These are phyloP conservation scores for Pistacia vera DNA, from an alignment of 345 rosid genomes.

Conservation along the genomic window DNA sequence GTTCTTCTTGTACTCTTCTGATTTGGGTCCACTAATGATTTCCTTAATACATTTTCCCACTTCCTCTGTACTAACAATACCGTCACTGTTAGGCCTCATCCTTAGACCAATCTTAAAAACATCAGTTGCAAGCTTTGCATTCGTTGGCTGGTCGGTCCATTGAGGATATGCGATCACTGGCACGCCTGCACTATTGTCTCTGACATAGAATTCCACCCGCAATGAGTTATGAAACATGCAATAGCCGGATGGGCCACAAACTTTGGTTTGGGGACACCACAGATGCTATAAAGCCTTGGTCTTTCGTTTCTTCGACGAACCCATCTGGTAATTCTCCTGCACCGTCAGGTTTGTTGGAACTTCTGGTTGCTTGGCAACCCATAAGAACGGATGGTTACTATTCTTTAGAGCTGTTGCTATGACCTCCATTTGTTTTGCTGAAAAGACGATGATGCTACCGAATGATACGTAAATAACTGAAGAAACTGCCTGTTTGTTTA, in stretches of 20 bases:
- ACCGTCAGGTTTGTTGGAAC: constrained; percentile 5
- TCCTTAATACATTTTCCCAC: constrained; percentile 29
- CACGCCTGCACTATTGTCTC: constrained; percentile 45
- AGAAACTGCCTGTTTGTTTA: constrained; percentile 28
- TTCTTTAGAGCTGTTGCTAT: constrained; percentile 42
- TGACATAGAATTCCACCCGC: constrained; percentile 60
- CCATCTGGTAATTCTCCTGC: constrained; percentile 34
- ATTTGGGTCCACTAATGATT: constrained; percentile 22
- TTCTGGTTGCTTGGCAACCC: constrained; percentile 47
- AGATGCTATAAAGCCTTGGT: constrained; percentile 41
- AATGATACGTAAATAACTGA: constrained; percentile 56
- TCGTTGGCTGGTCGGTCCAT: constrained; percentile 62
- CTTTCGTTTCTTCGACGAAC: constrained; percentile 35
- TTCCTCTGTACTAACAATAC: constrained; percentile 30
- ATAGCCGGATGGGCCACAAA: constrained; percentile 41
- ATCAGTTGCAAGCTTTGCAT: constrained; percentile 47
- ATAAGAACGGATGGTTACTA: constrained; percentile 35
- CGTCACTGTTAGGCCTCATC: constrained; percentile 28
- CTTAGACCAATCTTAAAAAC: constrained; percentile 48
- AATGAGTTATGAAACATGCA: constrained; percentile 52
- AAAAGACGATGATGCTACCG: constrained; percentile 40
- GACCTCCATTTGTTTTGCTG: constrained; percentile 34
- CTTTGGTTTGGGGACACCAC: constrained; percentile 58
- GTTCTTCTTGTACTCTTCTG: constrained; percentile 26
- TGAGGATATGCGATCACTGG: constrained; percentile 53